Percentiles rank a stretch among this genome's conserved stretches.
Conservation (phyloP, 768 basidiomycete species). For the Gymnopilus junonius region DNA sequence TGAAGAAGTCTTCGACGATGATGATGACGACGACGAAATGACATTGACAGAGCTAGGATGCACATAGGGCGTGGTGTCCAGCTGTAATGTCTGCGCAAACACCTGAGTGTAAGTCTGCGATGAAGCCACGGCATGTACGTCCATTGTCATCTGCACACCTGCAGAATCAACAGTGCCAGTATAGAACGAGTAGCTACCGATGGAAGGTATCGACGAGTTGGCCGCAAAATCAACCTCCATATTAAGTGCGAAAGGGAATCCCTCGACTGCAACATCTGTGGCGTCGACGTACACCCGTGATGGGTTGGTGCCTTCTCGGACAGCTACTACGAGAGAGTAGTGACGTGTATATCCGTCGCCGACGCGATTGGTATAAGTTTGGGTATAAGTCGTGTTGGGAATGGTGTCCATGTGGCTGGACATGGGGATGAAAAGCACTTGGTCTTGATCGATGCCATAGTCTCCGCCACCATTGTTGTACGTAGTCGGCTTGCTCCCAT, state of each 20-base stretch:
- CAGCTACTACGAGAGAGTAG: constrained; percentile 31
- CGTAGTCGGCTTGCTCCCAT: constrained; percentile 39
- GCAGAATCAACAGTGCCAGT: constrained; percentile 25
- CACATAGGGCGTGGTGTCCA: constrained; percentile 33
- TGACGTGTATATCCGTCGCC: constrained; percentile 24
- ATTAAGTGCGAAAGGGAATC: constrained; percentile 32
- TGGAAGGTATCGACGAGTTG: constrained; percentile 32
- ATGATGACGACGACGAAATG: constrained; percentile 15
- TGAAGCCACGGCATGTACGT: constrained; percentile 28
- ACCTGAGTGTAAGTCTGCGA: constrained; percentile 30
- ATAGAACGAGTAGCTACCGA: constrained; percentile 43
- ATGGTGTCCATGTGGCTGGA: constrained; percentile 34
- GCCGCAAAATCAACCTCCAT: constrained; percentile 32
- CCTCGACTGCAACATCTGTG: constrained; percentile 34
- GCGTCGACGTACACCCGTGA: constrained; percentile 40
- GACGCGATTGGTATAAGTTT: constrained; percentile 27
- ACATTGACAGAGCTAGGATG: constrained; percentile 27
- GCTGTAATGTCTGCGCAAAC: constrained; percentile 29
- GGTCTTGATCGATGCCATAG: constrained; percentile 48
- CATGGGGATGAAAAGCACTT: constrained; percentile 46
- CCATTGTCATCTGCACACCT: constrained; percentile 33
- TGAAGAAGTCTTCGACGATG: constrained; percentile 16
- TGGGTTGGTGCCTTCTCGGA: constrained; percentile 32
- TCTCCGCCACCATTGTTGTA: constrained; percentile 47
- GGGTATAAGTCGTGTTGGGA: constrained; percentile 26